Conservation (phyloP, 2,329 filamentous ascomycete species). For the Chaetothyriales sp. region DNA sequence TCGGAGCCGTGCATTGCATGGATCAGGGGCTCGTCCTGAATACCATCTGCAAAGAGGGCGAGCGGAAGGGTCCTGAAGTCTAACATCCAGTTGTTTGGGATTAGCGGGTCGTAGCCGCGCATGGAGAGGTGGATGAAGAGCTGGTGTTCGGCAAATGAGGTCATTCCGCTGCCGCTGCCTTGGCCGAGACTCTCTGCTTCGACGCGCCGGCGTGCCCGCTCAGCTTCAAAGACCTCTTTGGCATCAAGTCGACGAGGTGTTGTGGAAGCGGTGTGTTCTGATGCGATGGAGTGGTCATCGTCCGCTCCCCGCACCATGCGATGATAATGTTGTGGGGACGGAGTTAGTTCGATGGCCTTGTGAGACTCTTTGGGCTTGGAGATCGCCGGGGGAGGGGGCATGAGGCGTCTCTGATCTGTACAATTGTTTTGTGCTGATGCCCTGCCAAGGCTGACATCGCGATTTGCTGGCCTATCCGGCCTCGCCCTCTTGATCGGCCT, state of each 20-base stretch:
- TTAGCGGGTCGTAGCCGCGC: slow-evolving; percentile 43
- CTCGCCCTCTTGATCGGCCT: not conserved
- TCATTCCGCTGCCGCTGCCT: slow-evolving; percentile 29
- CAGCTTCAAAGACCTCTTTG: not conserved
- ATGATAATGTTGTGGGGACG: not conserved
- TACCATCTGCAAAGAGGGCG: slow-evolving; percentile 34
- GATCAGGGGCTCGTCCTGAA: slow-evolving; percentile 32
- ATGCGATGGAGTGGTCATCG: not conserved
- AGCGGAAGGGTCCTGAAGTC: slow-evolving; percentile 43
- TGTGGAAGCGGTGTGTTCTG: slow-evolving; percentile 8
- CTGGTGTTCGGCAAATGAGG: slow-evolving; percentile 36
- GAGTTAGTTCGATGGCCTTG: not conserved
- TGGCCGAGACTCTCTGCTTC: slow-evolving; percentile 27
- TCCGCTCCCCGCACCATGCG: not conserved
- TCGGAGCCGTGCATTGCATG: slow-evolving; percentile 26
- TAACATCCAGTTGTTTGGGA: slow-evolving; percentile 38
- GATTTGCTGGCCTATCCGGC: not conserved
- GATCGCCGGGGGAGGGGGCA: not conserved
- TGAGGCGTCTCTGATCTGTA: not conserved
- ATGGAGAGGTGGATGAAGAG: slow-evolving; percentile 41
- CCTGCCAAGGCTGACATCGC: not conserved
- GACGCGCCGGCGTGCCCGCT: slow-evolving; percentile 22
- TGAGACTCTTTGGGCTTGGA: not conserved
- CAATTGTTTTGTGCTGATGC: not conserved
- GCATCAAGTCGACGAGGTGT: slow-evolving; percentile 3